Percentiles rank a stretch among this genome's conserved stretches.
Conservation (phyloP, 2,329 filamentous ascomycete genomes). For the Ophiognomonia clavigignenti-juglandacearum region DNA sequence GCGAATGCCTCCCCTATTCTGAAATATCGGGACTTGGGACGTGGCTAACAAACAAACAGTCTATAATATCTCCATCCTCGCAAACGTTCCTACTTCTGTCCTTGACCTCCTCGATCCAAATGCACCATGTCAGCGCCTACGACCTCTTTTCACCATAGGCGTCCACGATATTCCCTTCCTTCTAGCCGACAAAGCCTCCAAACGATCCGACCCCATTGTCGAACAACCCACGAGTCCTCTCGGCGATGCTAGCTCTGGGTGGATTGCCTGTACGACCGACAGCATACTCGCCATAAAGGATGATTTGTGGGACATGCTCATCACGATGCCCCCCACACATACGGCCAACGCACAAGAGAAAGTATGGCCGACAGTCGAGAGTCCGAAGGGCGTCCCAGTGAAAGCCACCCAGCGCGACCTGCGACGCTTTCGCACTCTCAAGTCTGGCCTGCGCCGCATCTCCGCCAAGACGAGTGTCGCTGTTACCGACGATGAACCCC, state of each 20-base stretch:
- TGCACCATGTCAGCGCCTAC: constrained; percentile 60
- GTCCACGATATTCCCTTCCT: constrained; percentile 87
- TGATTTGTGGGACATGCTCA: constrained; percentile 81
- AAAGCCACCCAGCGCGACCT: constrained; percentile 89
- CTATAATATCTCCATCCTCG: constrained; percentile 89
- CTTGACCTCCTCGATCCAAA: constrained; percentile 62
- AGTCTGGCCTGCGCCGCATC: constrained; percentile 54
- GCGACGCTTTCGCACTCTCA: constrained; percentile 69
- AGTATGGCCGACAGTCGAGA: constrained; percentile 73
- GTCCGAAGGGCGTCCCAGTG: constrained; percentile 57
- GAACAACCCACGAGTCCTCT: constrained; percentile 21
- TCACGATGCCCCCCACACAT: constrained; percentile 69
- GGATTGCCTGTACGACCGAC: constrained; percentile 95
- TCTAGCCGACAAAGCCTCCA: constrained; percentile 50
- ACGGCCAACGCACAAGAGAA: constrained; percentile 53
- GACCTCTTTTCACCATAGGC: constrained; percentile 87
- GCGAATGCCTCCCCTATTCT: constrained; percentile 21
- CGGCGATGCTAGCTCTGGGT: constrained; percentile 57
- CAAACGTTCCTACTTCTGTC: constrained; percentile 76
- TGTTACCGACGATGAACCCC: constrained; percentile 14
- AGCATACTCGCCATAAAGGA: constrained; percentile 85
- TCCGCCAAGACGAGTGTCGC: constrained; percentile 19
- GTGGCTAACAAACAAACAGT: constrained; percentile 42
- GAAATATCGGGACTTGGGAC: background rate
- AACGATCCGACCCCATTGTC: constrained; percentile 24